These are phyloP conservation scores for Fusarium sp. DNA, from an alignment of 2,329 filamentous ascomycete genomes.

Conservation along the genomic window DNA sequence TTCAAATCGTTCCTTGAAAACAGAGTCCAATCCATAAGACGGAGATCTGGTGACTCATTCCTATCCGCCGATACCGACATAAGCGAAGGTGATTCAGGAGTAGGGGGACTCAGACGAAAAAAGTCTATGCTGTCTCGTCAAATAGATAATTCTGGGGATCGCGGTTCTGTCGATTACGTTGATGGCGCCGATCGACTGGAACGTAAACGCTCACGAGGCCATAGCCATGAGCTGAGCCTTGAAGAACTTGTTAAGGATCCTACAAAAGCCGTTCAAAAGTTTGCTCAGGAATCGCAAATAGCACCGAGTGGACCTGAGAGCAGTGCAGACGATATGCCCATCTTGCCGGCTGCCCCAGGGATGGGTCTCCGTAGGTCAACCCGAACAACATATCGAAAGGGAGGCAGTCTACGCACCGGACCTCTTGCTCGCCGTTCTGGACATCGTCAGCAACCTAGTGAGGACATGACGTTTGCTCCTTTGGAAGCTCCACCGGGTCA, in stretches of 20 bases:
- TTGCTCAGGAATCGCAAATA: slow-evolving; percentile 68
- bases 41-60: slow-evolving; percentile 79
- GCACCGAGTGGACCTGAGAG: slow-evolving; percentile 56
- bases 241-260: slow-evolving; percentile 88
- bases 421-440: slow-evolving; percentile 79
- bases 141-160: slow-evolving; percentile 77
- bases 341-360: slow-evolving; percentile 81
- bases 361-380: slow-evolving; percentile 89
- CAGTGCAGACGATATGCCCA: slow-evolving; percentile 79
- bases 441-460: slow-evolving; percentile 70
- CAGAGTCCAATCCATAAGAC: slow-evolving; percentile 87
- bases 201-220: slow-evolving; percentile 73
- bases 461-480: slow-evolving; percentile 54
- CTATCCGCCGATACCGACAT: slow-evolving; percentile 66
- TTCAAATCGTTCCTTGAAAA: slow-evolving; percentile 98
- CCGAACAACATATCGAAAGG: slow-evolving; percentile 86
- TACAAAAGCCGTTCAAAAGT: slow-evolving; percentile 73
- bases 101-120: slow-evolving; percentile 78
- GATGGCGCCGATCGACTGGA: slow-evolving; percentile 86
- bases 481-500: slow-evolving; percentile 62
- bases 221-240: slow-evolving; percentile 72
- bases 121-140: slow-evolving; percentile 96
- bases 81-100: slow-evolving; percentile 66
- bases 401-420: slow-evolving; percentile 84
- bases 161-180: slow-evolving; percentile 72